phyloP scores from a whole-genome alignment of 306 rosid genomes.

The Hippophae gyantsensis region DNA sequence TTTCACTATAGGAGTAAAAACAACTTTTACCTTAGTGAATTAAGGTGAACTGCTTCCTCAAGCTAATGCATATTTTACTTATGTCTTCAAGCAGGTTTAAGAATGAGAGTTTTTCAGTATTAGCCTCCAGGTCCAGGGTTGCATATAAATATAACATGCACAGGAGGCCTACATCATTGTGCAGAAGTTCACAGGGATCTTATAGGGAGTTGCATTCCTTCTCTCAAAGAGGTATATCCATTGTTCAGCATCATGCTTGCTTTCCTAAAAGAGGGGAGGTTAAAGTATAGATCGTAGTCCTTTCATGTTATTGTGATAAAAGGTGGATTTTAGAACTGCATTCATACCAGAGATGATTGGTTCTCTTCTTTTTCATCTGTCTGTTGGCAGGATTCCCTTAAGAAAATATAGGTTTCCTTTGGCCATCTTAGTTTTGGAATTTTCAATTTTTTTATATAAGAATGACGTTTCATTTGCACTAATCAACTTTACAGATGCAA shows the following conservation, averaged over 20 bases:
- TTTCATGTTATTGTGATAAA: background rate
- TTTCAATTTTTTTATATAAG: no score
- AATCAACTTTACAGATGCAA: no score
- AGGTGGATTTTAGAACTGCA: background rate
- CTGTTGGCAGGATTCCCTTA: background rate
- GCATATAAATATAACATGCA: conserved; percentile 8
- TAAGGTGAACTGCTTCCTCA: background rate
- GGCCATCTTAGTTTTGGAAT: no score
- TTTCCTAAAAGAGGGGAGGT: background rate
- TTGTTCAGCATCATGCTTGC: background rate
- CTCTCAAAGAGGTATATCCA: conserved; percentile 19
- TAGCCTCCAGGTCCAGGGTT: conserved; percentile 9
- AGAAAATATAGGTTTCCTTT: background rate
- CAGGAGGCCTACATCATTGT: conserved; percentile 6
- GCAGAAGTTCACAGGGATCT: conserved; percentile 1
- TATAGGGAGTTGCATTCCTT: background rate
- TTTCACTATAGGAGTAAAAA: no score
- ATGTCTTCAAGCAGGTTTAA: conserved; percentile 20
- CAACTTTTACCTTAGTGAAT: background rate
- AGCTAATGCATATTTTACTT: background rate
- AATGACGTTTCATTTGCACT: no score
- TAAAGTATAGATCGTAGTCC: background rate
- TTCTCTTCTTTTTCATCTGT: background rate
- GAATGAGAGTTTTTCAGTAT: conserved; percentile 9
- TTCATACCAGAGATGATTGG: background rate